Percentiles rank a stretch among this genome's conserved stretches.
Evolutionary conservation across 305 asterid genomes (phyloP).

Genomic region (Fraxinus greggii): DNA sequence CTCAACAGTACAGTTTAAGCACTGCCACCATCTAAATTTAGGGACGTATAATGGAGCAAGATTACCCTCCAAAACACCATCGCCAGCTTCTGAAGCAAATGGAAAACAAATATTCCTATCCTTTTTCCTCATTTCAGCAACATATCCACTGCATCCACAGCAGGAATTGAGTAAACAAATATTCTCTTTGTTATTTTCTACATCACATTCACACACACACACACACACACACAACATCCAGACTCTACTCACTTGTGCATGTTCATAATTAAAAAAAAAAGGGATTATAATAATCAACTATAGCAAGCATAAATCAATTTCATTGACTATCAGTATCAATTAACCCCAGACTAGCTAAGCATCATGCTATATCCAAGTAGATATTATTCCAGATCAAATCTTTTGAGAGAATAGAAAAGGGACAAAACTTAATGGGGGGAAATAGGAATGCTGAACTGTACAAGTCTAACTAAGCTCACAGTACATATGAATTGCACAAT

Average conservation of each 20-base stretch:
- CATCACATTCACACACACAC: constrained; percentile 11
- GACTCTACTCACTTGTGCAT: not conserved
- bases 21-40: constrained; percentile 56
- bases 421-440: not conserved
- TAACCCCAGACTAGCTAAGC: not conserved
- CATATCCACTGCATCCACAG: constrained; percentile 59
- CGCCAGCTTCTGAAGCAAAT: constrained; percentile 36
- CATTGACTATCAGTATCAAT: not conserved
- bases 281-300: not conserved
- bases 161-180: constrained; percentile 11
- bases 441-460: not conserved
- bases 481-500: not conserved
- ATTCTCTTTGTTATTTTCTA: not conserved
- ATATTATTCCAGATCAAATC: not conserved
- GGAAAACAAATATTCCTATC: constrained; percentile 39
- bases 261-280: not conserved
- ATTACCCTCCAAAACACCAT: constrained; percentile 22
- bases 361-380: not conserved
- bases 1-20: constrained; percentile 33
- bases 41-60: constrained; percentile 58
- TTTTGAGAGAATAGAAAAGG: not conserved
- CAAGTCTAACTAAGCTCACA: not conserved
- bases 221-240: constrained; percentile 1
- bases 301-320: not conserved
- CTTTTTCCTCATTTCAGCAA: constrained; percentile 60